Percentiles rank a stretch among this genome's conserved stretches.
phyloP scores from a whole-genome alignment of 1,284 basidiomycete genomes.

The Dichomitus squalens region DNA sequence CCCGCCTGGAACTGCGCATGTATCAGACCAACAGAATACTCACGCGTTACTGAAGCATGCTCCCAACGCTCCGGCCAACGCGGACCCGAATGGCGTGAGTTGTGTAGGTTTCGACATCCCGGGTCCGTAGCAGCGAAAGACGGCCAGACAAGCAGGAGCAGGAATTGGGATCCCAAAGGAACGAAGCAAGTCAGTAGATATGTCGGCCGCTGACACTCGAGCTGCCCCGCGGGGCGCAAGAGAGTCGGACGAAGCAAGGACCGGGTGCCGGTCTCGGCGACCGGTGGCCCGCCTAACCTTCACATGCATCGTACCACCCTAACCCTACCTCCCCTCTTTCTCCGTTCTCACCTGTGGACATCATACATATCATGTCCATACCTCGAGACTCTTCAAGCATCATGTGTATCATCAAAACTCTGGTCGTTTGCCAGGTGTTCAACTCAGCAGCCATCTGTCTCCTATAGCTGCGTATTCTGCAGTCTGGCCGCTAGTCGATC shows the following conservation, averaged over 20 bases:
- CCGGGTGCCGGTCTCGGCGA: neutral
- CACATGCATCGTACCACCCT: neutral
- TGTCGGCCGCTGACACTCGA: neutral
- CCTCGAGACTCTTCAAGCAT: too few relatives aligned
- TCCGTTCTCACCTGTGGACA: too few relatives aligned
- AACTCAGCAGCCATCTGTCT: too few relatives aligned
- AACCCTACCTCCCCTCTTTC: neutral
- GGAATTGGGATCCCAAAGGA: too few relatives aligned
- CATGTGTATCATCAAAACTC: too few relatives aligned
- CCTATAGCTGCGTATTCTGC: too few relatives aligned
- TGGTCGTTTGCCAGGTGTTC: too few relatives aligned
- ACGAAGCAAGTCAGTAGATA: neutral
- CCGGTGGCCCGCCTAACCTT: neutral
- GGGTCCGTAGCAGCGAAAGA: neutral
- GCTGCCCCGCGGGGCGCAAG: neutral
- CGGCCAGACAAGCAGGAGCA: neutral
- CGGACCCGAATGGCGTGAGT: slow-evolving; percentile 90
- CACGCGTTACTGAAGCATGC: slow-evolving; percentile 93
- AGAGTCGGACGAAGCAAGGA: neutral
- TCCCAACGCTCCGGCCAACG: slow-evolving; percentile 93
- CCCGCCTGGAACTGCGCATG: neutral
- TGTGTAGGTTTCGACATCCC: slow-evolving; percentile 60
- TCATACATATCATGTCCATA: too few relatives aligned
- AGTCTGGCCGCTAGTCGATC: too few relatives aligned
- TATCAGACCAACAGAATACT: slow-evolving; percentile 37